phyloP scores from a whole-genome alignment of 1,284 basidiomycete species.

The Melampsora americana region DNA sequence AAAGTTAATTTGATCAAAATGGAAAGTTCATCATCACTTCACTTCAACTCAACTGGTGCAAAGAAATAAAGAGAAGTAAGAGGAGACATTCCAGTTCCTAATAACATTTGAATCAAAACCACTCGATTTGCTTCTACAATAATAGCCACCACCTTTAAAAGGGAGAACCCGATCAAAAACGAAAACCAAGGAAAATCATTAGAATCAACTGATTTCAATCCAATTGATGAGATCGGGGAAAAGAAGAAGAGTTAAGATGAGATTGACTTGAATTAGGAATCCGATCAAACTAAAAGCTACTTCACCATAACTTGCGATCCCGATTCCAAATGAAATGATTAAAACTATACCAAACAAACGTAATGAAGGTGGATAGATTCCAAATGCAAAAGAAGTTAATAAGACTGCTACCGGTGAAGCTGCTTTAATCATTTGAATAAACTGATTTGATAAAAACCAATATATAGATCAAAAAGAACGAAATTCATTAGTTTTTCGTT shows the following conservation, averaged over 20 bases:
- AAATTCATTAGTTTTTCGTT: no score
- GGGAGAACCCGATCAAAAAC: background rate
- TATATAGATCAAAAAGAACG: no score
- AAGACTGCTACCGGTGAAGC: slow-evolving; percentile 1
- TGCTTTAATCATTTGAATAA: slow-evolving; percentile 4
- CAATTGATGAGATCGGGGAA: no score
- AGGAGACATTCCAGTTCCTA: background rate
- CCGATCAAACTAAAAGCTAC: background rate
- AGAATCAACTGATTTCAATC: no score
- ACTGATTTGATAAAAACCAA: no score
- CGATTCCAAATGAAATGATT: background rate
- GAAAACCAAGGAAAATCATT: background rate
- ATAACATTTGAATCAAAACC: background rate
- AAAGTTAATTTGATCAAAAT: no score
- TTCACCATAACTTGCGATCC: slow-evolving; percentile 7
- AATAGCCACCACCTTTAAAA: background rate
- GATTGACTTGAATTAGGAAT: background rate
- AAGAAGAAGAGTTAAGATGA: no score
- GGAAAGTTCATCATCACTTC: no score
- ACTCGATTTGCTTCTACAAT: background rate
- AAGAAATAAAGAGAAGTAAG: background rate
- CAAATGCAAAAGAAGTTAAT: slow-evolving; percentile 2
- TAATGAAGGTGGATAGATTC: background rate
- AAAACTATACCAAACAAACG: background rate
- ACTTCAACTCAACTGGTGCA: background rate